A percentile compares a stretch with the other conserved stretches of the same genome.
Evolutionary conservation across 2,329 filamentous ascomycete genomes (phyloP).

Genomic region (Exophiala sideris): DNA sequence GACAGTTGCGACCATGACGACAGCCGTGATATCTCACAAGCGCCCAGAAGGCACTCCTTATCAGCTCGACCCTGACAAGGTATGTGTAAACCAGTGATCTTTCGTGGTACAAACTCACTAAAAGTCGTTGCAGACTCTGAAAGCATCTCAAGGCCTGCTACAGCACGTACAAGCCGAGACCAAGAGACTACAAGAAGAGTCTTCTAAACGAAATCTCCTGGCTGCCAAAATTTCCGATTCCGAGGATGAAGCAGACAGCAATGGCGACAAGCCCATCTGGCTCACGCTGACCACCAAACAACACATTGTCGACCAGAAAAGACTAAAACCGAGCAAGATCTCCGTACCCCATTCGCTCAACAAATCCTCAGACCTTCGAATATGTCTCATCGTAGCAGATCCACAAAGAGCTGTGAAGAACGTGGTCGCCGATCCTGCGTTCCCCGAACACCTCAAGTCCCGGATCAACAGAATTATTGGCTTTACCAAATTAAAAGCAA

Average conservation of each 20-base stretch:
- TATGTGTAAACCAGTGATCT: conserved; percentile 24
- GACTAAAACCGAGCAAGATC: conserved; percentile 82
- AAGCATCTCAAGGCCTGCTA: conserved; percentile 59
- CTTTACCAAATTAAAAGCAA: conserved; percentile 77
- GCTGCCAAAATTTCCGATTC: conserved; percentile 44
- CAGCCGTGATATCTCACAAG: conserved; percentile 5
- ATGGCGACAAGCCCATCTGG: conserved; percentile 58
- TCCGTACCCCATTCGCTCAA: conserved; percentile 72
- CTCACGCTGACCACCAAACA: conserved; percentile 63
- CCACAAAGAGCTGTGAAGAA: conserved; percentile 88
- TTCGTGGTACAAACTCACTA: background rate
- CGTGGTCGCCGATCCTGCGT: conserved; percentile 69
- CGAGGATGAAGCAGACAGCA: conserved; percentile 44
- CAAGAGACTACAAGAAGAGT: conserved; percentile 46
- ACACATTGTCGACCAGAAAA: conserved; percentile 67
- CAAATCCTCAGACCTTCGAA: conserved; percentile 60
- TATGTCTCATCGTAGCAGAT: conserved; percentile 84
- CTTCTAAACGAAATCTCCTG: conserved; percentile 55
- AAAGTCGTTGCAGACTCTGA: conserved; percentile 47
- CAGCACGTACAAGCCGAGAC: conserved; percentile 53
- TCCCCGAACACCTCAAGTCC: conserved; percentile 63
- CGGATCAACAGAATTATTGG: conserved; percentile 76
- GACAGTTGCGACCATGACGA: conserved; percentile 7
- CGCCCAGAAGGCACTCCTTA: conserved; percentile 36
- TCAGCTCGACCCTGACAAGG: conserved; percentile 47